Evolutionary conservation across 2,329 filamentous ascomycete genomes (phyloP), one percentile per base, ranked within the genome.

Genomic region (Trichoderma polysporum): DNA sequence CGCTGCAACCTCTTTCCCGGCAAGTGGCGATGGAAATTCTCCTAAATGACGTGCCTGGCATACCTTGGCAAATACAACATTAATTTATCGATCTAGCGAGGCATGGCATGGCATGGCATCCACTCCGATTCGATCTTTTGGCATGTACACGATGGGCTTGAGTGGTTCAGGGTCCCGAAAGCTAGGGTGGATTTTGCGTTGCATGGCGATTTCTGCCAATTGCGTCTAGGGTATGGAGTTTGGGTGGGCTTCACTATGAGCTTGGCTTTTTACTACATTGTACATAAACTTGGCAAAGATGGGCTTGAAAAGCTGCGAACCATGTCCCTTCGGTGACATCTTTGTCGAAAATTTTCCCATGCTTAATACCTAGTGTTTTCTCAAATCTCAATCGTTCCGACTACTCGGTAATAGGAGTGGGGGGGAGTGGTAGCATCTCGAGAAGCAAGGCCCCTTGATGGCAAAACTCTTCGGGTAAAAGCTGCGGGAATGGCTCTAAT

Each of bases 391-490:
- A 22, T 41, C 12, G 35, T 61, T 35, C 45, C 58, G 31, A 13
- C 17, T 13, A 33, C 22, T 52, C 12, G 45, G 58, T 52, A 39
- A 33, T 25, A 37, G n/a, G 41, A 45, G 41, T 50, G 39, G 57
- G 31, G 58, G 29, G 58, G 41, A 45, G n/a, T n/a, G n/a, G n/a
- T 45, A 25, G 25, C 9, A 29, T 41, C 54, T 35, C 45, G 27
- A 41, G 7, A 2, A 22, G n/a, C 19, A 17, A 45, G 39, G 39
- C 19, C 22, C 39, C 13, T 27, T 59, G 31, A 39, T 37, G 47
- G 58, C 47, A 50, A 52, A 52, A 52, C 22, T 52, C 47, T 61
- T 61, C 58, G 47, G 58, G 45, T 61, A 61, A 61, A 61, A 61
- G 54, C 37, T 41, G 35, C 35, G 54, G 54, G n/a, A 50, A 41